phyloP scores from a whole-genome alignment of 495 filamentous ascomycete genomes.

The Physcia stellaris region DNA sequence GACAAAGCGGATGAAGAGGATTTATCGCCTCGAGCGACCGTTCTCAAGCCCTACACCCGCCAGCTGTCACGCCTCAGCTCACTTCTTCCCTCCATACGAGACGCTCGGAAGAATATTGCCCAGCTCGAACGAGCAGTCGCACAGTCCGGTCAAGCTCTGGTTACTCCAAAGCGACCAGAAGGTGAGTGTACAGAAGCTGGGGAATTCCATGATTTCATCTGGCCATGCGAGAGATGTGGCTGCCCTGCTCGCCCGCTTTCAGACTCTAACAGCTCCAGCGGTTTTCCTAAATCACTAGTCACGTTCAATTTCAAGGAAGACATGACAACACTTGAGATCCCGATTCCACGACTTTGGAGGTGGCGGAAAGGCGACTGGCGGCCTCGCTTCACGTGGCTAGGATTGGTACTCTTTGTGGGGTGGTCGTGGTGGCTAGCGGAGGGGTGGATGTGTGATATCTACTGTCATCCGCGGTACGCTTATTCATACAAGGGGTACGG shows the following conservation, averaged over 20 bases:
- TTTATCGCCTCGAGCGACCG: not conserved
- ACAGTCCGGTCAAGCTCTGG: constrained; percentile 18
- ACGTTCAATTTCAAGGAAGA: constrained; percentile 11
- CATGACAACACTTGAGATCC: constrained; percentile 29
- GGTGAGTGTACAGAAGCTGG: constrained; percentile 14
- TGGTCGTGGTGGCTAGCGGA: constrained; percentile 46
- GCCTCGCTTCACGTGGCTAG: constrained; percentile 40
- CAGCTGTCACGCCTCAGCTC: constrained; percentile 46
- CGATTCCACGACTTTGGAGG: constrained; percentile 46
- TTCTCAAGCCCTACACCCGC: constrained; percentile 22
- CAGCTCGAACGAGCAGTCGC: constrained; percentile 48
- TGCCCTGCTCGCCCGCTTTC: constrained; percentile 6
- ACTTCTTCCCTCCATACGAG: constrained; percentile 47
- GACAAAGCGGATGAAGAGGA: not conserved
- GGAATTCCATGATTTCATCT: constrained; percentile 15
- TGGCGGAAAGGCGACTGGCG: constrained; percentile 27
- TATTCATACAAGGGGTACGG: constrained; percentile 30
- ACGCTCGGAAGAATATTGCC: constrained; percentile 52
- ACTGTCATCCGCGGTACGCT: constrained; percentile 41
- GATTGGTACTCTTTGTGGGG: constrained; percentile 33
- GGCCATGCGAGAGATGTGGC: constrained; percentile 20
- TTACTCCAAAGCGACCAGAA: constrained; percentile 5
- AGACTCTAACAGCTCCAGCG: not conserved
- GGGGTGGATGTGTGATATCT: constrained; percentile 32
- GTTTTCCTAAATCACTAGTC: constrained; percentile 1